Evolutionary conservation across 176 grass and related monocot species (phyloP).

Genomic region (Ensete ventricosum): DNA sequence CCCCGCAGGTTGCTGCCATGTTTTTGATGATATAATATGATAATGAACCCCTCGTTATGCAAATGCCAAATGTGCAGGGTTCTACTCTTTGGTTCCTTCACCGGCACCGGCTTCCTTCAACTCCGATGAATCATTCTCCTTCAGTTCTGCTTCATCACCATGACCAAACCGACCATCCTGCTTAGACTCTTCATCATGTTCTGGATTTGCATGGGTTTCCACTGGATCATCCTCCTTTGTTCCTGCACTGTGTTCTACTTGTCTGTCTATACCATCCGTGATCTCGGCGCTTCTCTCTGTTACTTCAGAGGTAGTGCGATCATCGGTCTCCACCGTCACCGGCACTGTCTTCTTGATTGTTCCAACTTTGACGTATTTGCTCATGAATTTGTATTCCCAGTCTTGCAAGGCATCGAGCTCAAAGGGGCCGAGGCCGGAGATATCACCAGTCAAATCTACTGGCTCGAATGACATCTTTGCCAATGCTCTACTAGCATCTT

Average conservation of each 20-base stretch:
- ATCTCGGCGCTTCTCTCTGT: background rate
- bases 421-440: constrained; percentile 28
- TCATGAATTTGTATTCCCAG: constrained; percentile 55
- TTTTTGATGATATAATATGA: too few relatives aligned
- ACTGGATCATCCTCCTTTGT: background rate
- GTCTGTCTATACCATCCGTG: background rate
- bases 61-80: background rate
- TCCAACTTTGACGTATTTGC: constrained; percentile 48
- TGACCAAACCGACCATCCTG: constrained; percentile 1
- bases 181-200: background rate
- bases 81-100: background rate
- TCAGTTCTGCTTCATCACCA: background rate
- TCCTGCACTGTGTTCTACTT: background rate
- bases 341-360: constrained; percentile 27
- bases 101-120: background rate
- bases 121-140: background rate
- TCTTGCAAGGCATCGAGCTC: constrained; percentile 43
- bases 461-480: constrained; percentile 50
- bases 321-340: background rate
- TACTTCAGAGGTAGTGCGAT: background rate
- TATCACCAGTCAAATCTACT: constrained; percentile 32
- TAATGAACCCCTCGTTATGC: too few relatives aligned
- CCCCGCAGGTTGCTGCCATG: too few relatives aligned
- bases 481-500: constrained; percentile 40
- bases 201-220: background rate